Percentiles rank a stretch among this genome's conserved stretches.
phyloP scores from a whole-genome alignment of 805 yeast genomes.

The Saturnispora bothae region DNA sequence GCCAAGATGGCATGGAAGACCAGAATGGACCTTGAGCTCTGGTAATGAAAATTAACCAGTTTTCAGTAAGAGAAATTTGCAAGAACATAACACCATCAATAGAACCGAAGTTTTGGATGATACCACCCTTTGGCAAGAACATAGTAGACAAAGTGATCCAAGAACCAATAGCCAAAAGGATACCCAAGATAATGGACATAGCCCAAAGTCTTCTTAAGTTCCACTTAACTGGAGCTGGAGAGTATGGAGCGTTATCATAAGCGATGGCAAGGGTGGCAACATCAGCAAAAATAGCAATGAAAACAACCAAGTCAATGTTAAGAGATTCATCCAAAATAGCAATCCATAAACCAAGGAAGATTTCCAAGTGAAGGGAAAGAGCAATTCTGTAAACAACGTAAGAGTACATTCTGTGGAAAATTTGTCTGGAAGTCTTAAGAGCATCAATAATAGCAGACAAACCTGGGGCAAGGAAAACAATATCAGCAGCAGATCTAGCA shows the following conservation, averaged over 20 bases:
- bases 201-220: slow-evolving; percentile 96
- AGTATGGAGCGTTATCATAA: slow-evolving; percentile 93
- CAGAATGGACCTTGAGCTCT: slow-evolving; percentile 98
- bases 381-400: slow-evolving; percentile 98
- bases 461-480: slow-evolving; percentile 93
- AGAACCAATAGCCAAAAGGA: slow-evolving; percentile 79
- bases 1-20: slow-evolving; percentile 96
- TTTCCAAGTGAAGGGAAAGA: slow-evolving; percentile 85
- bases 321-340: slow-evolving; percentile 81
- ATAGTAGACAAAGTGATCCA: slow-evolving; percentile 93
- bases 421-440: slow-evolving; percentile 88
- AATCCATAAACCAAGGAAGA: slow-evolving; percentile 94
- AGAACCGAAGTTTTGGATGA: slow-evolving; percentile 92
- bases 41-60: slow-evolving; percentile 94
- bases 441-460: slow-evolving; percentile 91
- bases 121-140: slow-evolving; percentile 87
- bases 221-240: slow-evolving; percentile 92
- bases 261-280: slow-evolving; percentile 97
- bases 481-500: slow-evolving; percentile 95
- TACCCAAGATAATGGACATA: slow-evolving; percentile 83
- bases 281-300: slow-evolving; percentile 95
- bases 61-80: slow-evolving; percentile 90
- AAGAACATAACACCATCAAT: slow-evolving; percentile 88
- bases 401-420: slow-evolving; percentile 98
- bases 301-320: slow-evolving; percentile 85